phyloP scores from a whole-genome alignment of 768 basidiomycete species.

The Boletus rubroflammeus region DNA sequence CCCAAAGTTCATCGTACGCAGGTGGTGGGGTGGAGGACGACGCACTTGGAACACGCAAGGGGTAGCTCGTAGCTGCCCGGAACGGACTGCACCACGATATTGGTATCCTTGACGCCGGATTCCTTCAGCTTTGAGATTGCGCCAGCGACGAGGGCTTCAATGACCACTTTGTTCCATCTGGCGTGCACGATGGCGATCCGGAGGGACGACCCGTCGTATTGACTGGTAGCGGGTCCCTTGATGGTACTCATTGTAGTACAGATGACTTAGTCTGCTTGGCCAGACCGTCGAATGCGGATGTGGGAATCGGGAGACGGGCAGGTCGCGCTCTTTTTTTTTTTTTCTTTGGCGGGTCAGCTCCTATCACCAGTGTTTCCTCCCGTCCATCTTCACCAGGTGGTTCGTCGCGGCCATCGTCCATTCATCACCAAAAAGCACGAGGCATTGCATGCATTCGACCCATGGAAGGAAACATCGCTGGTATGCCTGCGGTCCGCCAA shows the following conservation, averaged over 20 bases:
- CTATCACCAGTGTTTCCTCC: not conserved
- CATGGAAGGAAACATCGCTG: slow-evolving; percentile 52
- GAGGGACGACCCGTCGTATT: slow-evolving; percentile 75
- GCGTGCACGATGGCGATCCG: slow-evolving; percentile 94
- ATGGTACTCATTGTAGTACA: slow-evolving; percentile 41
- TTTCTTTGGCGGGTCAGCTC: not conserved
- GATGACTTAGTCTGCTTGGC: not conserved
- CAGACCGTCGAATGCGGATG: slow-evolving; percentile 1
- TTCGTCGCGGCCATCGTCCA: not conserved
- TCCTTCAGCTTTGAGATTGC: slow-evolving; percentile 76
- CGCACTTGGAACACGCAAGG: slow-evolving; percentile 77
- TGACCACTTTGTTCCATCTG: slow-evolving; percentile 89
- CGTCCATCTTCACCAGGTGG: not conserved
- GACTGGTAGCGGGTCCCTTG: slow-evolving; percentile 67
- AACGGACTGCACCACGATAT: slow-evolving; percentile 88
- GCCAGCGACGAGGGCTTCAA: slow-evolving; percentile 81
- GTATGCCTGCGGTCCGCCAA: slow-evolving; percentile 34
- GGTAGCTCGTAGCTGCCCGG: slow-evolving; percentile 97
- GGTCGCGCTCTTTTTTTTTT: not conserved
- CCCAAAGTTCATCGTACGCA: slow-evolving; percentile 7
- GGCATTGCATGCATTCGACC: slow-evolving; percentile 1
- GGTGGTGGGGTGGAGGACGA: slow-evolving; percentile 3
- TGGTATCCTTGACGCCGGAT: slow-evolving; percentile 81
- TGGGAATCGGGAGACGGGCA: slow-evolving; percentile 12
- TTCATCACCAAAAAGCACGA: not conserved